Evolutionary conservation across 1,139 yeast species (phyloP).

Genomic region (Geotrichum macrosporum): DNA sequence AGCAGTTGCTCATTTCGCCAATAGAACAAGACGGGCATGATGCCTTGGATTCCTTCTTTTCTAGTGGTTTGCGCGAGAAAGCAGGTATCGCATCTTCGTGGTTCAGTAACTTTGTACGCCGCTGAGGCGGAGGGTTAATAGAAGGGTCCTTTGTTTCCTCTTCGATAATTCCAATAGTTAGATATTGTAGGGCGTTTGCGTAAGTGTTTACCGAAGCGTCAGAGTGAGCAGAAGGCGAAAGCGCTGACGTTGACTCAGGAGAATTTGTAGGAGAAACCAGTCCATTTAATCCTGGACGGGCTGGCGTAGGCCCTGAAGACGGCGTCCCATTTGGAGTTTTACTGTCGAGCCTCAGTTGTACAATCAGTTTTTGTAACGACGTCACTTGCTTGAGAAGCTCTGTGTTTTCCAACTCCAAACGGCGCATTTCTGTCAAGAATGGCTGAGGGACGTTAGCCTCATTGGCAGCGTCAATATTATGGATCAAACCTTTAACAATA

Average conservation of each 20-base stretch:
- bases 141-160: slow-evolving; percentile 1
- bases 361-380: slow-evolving; percentile 12
- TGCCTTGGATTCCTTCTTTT: slow-evolving; percentile 14
- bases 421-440: slow-evolving; percentile 7
- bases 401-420: slow-evolving; percentile 15
- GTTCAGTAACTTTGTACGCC: slow-evolving; percentile 1
- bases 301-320: not conserved
- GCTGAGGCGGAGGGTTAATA: not conserved
- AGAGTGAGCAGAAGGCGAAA: slow-evolving; percentile 6
- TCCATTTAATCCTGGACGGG: slow-evolving; percentile 1
- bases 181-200: slow-evolving; percentile 20
- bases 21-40: slow-evolving; percentile 22
- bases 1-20: slow-evolving; percentile 23
- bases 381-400: slow-evolving; percentile 20
- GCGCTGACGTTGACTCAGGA: slow-evolving; percentile 4
- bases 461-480: slow-evolving; percentile 18
- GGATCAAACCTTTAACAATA: slow-evolving; percentile 25
- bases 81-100: slow-evolving; percentile 18
- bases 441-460: slow-evolving; percentile 10
- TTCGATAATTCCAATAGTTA: slow-evolving; percentile 21
- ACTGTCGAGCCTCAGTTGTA: slow-evolving; percentile 12
- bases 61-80: slow-evolving; percentile 19
- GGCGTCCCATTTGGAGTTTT: not conserved
- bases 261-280: slow-evolving; percentile 9
- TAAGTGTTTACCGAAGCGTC: slow-evolving; percentile 17